Evolutionary conservation across 1,284 basidiomycete species (phyloP), one percentile per base, ranked within the genome.

Genomic region (Sporisorium reilianum): DNA sequence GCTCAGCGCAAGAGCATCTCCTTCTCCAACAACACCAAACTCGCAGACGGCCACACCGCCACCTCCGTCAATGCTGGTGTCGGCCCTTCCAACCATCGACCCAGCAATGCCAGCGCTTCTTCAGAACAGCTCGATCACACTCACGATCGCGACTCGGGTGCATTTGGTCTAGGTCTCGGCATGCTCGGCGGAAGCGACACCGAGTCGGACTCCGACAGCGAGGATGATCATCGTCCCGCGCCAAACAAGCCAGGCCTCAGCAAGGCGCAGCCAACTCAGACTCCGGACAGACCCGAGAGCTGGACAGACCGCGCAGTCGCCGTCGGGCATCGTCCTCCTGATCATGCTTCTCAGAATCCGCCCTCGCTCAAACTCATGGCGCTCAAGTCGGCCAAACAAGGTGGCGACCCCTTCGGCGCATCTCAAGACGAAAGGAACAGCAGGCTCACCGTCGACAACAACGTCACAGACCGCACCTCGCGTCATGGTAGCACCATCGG

Each of bases 291-390:
- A 18, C 70, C 71, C 16, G 75, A 67, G 9, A 79, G 77, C 57
- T 81, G 80, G 80, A 68, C 68, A 5, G 66, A 76, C 23, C 63
- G 78, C 30, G 80, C 80, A 9, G 67, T 61, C n/a, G 80, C 80
- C 23, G 80, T 81, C 22, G 79, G 80, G 5, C 71, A 75, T 26
- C 65, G 80, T 25, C 80, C 80, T 8, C 80, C 79, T 40, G 80
- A 81, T 55, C 66, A 58, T 38, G 80, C 79, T 16, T 77, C 73
- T n/a, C 80, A 81, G 63, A 81, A 81, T 54, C 80, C 80, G 3
- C 80, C 78, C 7, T 74, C 72, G 11, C 70, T 81, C 23, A 81
- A 81, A 56, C 58, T 81, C 48, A 74, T 80, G 65, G 77, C 72
- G 5, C 75, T 81, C 60, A 80, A 80, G 61, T 78, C 75, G 18